Conservation (phyloP, 1,139 yeast species). For the Lodderomyces parapsilosis region DNA sequence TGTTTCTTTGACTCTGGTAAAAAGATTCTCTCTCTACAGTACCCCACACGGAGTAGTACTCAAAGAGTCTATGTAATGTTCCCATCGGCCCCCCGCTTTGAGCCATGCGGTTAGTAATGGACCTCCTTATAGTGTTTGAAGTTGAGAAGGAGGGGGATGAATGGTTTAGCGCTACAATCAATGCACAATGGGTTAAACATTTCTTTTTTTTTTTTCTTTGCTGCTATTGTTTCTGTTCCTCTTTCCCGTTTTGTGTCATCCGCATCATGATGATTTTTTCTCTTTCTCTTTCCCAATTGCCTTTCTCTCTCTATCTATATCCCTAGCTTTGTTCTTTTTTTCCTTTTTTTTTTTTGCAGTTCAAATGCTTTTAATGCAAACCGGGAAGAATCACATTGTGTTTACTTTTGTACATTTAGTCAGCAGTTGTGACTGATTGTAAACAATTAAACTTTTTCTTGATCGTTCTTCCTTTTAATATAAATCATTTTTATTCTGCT, state of each 20-base stretch:
- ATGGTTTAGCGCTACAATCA: not conserved
- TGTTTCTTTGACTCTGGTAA: no score
- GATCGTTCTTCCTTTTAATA: not conserved
- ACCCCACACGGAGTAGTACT: no score
- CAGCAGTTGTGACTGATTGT: not conserved
- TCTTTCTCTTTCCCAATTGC: not conserved
- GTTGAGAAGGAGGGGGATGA: not conserved
- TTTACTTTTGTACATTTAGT: not conserved
- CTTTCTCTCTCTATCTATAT: not conserved
- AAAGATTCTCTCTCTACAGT: no score
- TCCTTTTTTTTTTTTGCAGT: not conserved
- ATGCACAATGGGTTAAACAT: not conserved
- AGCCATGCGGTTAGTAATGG: no score
- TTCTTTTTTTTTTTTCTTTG: conserved; percentile 4
- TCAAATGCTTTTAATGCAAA: not conserved
- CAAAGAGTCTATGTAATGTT: not conserved
- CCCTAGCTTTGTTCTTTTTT: not conserved
- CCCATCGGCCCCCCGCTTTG: no score
- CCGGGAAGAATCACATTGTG: not conserved
- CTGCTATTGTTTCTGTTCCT: not conserved
- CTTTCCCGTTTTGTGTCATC: not conserved
- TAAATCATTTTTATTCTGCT: not conserved
- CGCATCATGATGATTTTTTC: not conserved
- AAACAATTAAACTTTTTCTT: not conserved
- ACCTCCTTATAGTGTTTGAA: no score